These are phyloP conservation scores for Ogataea populi-albae DNA, from an alignment of 805 yeast genomes.

Conservation along the genomic window DNA sequence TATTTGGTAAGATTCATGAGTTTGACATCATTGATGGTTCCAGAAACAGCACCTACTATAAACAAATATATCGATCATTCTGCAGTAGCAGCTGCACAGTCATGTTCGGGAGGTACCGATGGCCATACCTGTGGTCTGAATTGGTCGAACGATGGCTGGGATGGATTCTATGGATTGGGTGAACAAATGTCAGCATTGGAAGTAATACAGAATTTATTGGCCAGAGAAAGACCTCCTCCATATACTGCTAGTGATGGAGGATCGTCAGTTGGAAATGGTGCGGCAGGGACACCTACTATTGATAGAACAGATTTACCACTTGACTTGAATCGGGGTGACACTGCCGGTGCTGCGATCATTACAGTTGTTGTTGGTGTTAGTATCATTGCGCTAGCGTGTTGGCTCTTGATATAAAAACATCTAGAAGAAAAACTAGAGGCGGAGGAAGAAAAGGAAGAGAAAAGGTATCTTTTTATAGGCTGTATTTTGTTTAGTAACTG, in stretches of 20 bases:
- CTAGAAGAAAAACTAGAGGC: too few species aligned
- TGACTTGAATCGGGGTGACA: conserved; percentile 43
- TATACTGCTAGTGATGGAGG: conserved; percentile 38
- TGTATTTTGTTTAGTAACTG: background rate
- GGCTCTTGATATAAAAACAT: conserved; percentile 21
- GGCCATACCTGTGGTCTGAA: conserved; percentile 72
- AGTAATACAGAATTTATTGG: conserved; percentile 49
- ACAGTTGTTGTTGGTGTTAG: conserved; percentile 52
- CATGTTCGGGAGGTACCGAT: conserved; percentile 74
- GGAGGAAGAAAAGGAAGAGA: too few species aligned
- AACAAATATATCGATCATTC: conserved; percentile 41
- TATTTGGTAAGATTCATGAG: conserved; percentile 74
- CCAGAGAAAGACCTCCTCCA: conserved; percentile 47
- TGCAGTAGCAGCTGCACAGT: conserved; percentile 65
- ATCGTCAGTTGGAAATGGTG: conserved; percentile 49
- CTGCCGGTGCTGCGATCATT: conserved; percentile 68
- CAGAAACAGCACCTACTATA: conserved; percentile 44
- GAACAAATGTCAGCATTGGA: conserved; percentile 78
- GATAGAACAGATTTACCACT: conserved; percentile 40
- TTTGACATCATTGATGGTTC: conserved; percentile 67
- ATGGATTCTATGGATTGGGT: conserved; percentile 68
- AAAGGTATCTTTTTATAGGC: too few species aligned
- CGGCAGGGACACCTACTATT: conserved; percentile 56
- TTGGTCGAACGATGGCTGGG: conserved; percentile 63
- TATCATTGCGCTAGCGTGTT: conserved; percentile 27